phyloP scores from a whole-genome alignment of 768 basidiomycete species.

The Leccinum disarticulatum region DNA sequence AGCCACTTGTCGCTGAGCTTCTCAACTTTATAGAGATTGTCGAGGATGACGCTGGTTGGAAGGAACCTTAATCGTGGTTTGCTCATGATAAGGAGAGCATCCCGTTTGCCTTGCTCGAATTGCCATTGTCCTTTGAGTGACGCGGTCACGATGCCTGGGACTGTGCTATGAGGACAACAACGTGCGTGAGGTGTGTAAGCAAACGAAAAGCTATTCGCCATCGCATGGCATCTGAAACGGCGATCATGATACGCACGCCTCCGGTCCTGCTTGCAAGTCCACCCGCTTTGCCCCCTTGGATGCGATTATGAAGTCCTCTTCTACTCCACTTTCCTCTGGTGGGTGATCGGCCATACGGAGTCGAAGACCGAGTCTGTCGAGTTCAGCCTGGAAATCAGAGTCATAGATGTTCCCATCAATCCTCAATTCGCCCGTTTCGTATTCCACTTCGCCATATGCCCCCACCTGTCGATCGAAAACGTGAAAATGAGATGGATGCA shows the following conservation, averaged over 20 bases:
- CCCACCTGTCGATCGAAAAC: conserved; percentile 29
- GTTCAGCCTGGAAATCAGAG: conserved; percentile 11
- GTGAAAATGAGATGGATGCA: not conserved
- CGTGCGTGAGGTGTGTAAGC: not conserved
- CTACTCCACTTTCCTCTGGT: conserved; percentile 13
- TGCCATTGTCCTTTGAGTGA: conserved; percentile 37
- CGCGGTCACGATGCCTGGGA: conserved; percentile 30
- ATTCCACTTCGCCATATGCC: conserved; percentile 33
- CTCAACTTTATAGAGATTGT: conserved; percentile 22
- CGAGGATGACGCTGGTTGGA: conserved; percentile 24
- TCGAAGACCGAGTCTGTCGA: conserved; percentile 3
- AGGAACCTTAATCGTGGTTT: conserved; percentile 25
- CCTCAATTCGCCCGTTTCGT: conserved; percentile 29
- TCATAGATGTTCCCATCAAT: conserved; percentile 36
- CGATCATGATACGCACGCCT: conserved; percentile 20
- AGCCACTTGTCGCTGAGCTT: conserved; percentile 31
- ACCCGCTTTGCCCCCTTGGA: conserved; percentile 22
- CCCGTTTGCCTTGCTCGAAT: conserved; percentile 31
- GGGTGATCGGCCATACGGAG: conserved; percentile 17
- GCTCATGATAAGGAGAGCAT: conserved; percentile 38
- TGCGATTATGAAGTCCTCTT: conserved; percentile 25
- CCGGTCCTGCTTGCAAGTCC: conserved; percentile 12
- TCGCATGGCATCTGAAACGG: not conserved
- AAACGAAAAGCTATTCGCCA: not conserved
- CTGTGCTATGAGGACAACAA: conserved; percentile 3